Percentiles rank a stretch among this genome's conserved stretches.
Evolutionary conservation across 768 basidiomycete genomes (phyloP).

Genomic region (Sarcodon sp.): DNA sequence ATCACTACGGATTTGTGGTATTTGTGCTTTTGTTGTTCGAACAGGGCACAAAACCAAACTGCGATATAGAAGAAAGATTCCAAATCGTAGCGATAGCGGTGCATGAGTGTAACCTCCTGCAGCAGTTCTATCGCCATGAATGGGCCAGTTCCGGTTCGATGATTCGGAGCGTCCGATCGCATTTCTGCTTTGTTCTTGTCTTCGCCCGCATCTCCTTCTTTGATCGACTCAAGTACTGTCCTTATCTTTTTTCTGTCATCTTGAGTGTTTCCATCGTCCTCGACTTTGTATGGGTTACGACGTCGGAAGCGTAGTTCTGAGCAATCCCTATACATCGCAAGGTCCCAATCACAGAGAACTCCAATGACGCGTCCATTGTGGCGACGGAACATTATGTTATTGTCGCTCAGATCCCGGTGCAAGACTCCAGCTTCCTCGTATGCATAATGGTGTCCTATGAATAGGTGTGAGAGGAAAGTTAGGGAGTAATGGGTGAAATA

Average conservation of each 20-base stretch:
- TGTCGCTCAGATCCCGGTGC: constrained; percentile 7
- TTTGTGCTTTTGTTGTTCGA: too few relatives aligned
- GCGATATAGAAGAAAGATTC: constrained; percentile 6
- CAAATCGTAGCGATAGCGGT: neutral
- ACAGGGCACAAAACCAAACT: too few relatives aligned
- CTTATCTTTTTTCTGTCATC: too few relatives aligned
- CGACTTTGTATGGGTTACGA: neutral
- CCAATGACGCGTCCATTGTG: neutral
- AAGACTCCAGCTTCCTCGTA: constrained; percentile 5
- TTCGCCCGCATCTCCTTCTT: neutral
- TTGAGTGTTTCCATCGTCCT: neutral
- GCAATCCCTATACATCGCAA: neutral
- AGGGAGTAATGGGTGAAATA: too few relatives aligned
- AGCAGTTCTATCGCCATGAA: neutral
- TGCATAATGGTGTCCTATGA: constrained; percentile 6
- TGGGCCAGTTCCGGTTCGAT: neutral
- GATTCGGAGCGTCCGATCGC: neutral
- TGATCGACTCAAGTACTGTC: neutral
- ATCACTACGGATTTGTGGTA: too few relatives aligned
- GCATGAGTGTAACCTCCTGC: neutral
- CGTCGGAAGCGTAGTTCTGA: neutral
- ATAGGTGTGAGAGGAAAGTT: too few relatives aligned
- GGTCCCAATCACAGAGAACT: constrained; percentile 3
- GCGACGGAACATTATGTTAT: constrained; percentile 7
- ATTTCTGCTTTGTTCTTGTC: neutral